phyloP scores from a whole-genome alignment of 2,329 filamentous ascomycete species.

The Aspergillus sp. region DNA sequence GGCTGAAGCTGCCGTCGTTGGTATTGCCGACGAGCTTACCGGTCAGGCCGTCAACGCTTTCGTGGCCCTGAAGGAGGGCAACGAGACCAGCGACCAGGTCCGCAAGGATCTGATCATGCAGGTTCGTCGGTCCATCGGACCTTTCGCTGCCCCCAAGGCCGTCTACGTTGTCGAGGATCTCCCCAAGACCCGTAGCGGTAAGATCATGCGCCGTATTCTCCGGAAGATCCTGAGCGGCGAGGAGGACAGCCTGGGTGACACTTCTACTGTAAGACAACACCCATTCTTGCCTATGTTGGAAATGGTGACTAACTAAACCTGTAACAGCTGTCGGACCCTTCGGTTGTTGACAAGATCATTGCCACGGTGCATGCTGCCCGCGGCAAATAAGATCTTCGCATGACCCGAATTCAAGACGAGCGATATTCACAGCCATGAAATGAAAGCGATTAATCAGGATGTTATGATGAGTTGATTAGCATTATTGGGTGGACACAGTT shows the following conservation, averaged over 20 bases:
- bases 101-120: conserved; percentile 93
- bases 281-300: not conserved
- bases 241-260: conserved; percentile 95
- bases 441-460: conserved; percentile 4
- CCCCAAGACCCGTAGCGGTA: conserved; percentile 94
- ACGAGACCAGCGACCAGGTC: conserved; percentile 73
- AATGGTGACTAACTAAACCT: conserved; percentile 11
- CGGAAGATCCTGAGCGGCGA: conserved; percentile 96
- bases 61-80: conserved; percentile 84
- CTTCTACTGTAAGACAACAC: conserved; percentile 70
- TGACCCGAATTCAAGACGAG: conserved; percentile 6
- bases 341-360: conserved; percentile 88
- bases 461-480: conserved; percentile 2
- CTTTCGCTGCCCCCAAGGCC: conserved; percentile 93
- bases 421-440: conserved; percentile 6
- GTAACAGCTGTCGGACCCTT: conserved; percentile 78
- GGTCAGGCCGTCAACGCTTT: conserved; percentile 98
- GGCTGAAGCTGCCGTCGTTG: conserved; percentile 93
- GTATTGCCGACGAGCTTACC: conserved; percentile 88
- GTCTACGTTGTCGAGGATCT: conserved; percentile 90
- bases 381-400: conserved; percentile 37
- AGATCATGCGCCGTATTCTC: conserved; percentile 98
- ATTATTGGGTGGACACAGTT: not conserved
- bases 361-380: conserved; percentile 64
- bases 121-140: conserved; percentile 95